Percentiles rank a stretch among this genome's conserved stretches.
Evolutionary conservation across 2,329 filamentous ascomycete species (phyloP).

Genomic region (Fusarium temperatum): DNA sequence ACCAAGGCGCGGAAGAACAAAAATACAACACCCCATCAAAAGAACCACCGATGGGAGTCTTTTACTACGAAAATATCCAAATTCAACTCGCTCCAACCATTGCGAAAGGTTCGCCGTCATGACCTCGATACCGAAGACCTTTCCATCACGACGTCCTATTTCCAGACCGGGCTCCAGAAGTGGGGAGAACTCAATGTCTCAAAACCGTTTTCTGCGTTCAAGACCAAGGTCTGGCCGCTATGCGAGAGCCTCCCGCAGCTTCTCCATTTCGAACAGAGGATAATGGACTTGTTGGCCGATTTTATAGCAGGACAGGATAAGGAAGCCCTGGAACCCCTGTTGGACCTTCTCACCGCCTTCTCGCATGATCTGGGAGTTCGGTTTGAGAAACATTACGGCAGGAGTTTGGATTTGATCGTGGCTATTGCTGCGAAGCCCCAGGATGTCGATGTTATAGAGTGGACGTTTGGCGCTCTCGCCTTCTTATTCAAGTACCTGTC

Average conservation of each 20-base stretch:
- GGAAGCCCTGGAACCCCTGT: constrained; percentile 82
- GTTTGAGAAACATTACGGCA: constrained; percentile 89
- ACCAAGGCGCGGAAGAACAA: constrained; percentile 76
- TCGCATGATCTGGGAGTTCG: constrained; percentile 89
- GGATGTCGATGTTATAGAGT: constrained; percentile 92
- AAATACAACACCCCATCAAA: constrained; percentile 76
- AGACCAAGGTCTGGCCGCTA: constrained; percentile 76
- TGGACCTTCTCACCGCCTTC: constrained; percentile 90
- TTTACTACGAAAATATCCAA: constrained; percentile 91
- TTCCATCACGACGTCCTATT: constrained; percentile 83
- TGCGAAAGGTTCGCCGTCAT: constrained; percentile 87
- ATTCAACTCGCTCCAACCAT: constrained; percentile 87
- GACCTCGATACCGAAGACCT: constrained; percentile 83
- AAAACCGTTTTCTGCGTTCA: constrained; percentile 80
- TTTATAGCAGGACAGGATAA: constrained; percentile 82
- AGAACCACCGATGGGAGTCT: constrained; percentile 89
- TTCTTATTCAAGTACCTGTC: constrained; percentile 98
- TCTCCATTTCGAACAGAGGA: constrained; percentile 86
- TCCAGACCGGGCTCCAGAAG: constrained; percentile 81
- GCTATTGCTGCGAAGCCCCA: constrained; percentile 80
- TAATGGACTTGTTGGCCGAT: constrained; percentile 79
- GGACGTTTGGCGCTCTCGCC: constrained; percentile 92
- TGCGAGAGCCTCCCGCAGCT: constrained; percentile 93
- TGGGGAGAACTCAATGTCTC: constrained; percentile 95
- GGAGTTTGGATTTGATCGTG: constrained; percentile 78